A percentile compares a stretch with the other conserved stretches of the same genome.
Evolutionary conservation across 306 rosid species (phyloP).

Genomic region (Medicago truncatula): DNA sequence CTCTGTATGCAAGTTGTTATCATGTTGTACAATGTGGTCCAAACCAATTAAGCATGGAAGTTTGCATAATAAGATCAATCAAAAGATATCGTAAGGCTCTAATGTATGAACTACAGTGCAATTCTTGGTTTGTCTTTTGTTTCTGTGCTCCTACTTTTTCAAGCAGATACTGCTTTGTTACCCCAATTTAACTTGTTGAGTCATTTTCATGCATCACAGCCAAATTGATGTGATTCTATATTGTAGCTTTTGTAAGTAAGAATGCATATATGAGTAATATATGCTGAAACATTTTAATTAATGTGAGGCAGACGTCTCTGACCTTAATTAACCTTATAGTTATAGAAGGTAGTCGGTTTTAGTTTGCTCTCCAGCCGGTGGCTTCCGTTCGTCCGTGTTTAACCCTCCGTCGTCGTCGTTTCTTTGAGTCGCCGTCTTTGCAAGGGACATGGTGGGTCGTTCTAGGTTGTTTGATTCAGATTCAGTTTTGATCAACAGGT

Average conservation of each 20-base stretch:
- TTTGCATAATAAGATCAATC: constrained; percentile 26
- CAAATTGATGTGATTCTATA: constrained; percentile 32
- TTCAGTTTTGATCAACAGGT: no score
- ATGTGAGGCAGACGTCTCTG: constrained; percentile 19
- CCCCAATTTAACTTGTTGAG: constrained; percentile 30
- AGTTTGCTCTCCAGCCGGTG: no score
- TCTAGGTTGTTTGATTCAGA: no score
- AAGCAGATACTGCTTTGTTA: constrained; percentile 10
- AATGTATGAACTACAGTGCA: neutral
- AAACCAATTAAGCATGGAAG: constrained; percentile 29
- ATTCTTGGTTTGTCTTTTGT: constrained; percentile 26
- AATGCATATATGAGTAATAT: constrained; percentile 2
- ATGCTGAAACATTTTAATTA: constrained; percentile 15
- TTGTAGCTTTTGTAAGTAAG: neutral
- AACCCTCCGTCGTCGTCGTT: no score
- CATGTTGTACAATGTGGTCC: constrained; percentile 37
- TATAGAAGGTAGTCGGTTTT: no score
- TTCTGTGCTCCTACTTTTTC: constrained; percentile 18
- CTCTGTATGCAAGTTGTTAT: constrained; percentile 31
- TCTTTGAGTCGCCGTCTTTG: no score
- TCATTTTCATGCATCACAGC: constrained; percentile 39
- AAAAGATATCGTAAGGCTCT: constrained; percentile 1
- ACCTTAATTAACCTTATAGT: no score
- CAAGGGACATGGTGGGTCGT: no score
- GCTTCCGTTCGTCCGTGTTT: no score